phyloP scores from a whole-genome alignment of 176 grass and related monocot genomes.

The bread wheat (Triticum aestivum) region IWGSC_CS_RefSeq_v2.1 NC_057812.1:706824298-706824797 shows the following conservation, averaged over 20 bases:
- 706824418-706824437: constrained; percentile 92
- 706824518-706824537: constrained; percentile 74
- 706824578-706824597: constrained; percentile 33
- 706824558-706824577: constrained; percentile 79
- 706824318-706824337: constrained; percentile 93
- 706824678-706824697: constrained; percentile 68
- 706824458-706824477: constrained; percentile 84
- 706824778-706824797: neutral
- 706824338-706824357: constrained; percentile 78
- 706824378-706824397: constrained; percentile 92
- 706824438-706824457: constrained; percentile 98
- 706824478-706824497: constrained; percentile 85
- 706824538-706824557: constrained; percentile 74
- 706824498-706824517: constrained; percentile 73
- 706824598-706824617: constrained; percentile 13
- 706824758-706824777: neutral
- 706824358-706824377: constrained; percentile 87
- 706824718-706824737: constrained; percentile 92
- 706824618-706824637: constrained; percentile 17
- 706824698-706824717: constrained; percentile 61
- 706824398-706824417: constrained; percentile 96
- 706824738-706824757: constrained; percentile 22
- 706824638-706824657: constrained; percentile 73
- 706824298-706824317: constrained; percentile 89
- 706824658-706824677: constrained; percentile 89